Evolutionary conservation across 1,284 basidiomycete genomes (phyloP), one percentile per base, ranked within the genome.

Genomic region (Chalciporus sp.): DNA sequence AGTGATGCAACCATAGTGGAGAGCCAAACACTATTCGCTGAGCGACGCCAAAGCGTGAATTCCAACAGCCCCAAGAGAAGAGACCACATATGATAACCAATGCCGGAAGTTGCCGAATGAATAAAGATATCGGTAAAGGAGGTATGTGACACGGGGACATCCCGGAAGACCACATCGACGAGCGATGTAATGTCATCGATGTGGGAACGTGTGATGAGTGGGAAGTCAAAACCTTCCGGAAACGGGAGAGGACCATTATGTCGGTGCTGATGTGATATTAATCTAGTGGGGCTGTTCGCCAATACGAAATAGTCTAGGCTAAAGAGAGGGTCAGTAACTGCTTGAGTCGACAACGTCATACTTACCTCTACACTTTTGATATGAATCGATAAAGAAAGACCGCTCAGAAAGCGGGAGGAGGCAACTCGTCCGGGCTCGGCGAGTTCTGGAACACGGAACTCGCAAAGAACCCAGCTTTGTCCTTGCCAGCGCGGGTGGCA

Each of bases 391-490:
- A 59, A 61, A 52, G 46, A 53, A 26, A 37, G 12, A 42, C 69
- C 64, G 65, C 69, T 80, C 69, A 80, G 65, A 86, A 85, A 56
- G 78, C 73, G 51, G 86, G 86, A 58, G 82, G 80, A 43, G 87
- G 87, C 45, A 90, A 72, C 64, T 88, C 87, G 53, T 90, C 88
- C 49, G 87, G 87, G 63, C 84, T 88, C 11, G 87, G 87, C 56
- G 87, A 88, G 74, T 88, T 90, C 77, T 90, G 88, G 81, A 89
- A 90, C 63, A 79, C 76, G 37, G 87, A 89, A 63, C 85, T 88
- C 59, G 88, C 88, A 66, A 86, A 90, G 66, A 82, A 87, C 8
- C 78, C 80, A 33, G 71, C 70, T 65, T 66, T 54, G 61, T 69
- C 57, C 64, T 71, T 65, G 55, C 53, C 58, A 57, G 53, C 62